Conservation (phyloP, 805 yeast species). For the Wickerhamia fluorescens region DNA sequence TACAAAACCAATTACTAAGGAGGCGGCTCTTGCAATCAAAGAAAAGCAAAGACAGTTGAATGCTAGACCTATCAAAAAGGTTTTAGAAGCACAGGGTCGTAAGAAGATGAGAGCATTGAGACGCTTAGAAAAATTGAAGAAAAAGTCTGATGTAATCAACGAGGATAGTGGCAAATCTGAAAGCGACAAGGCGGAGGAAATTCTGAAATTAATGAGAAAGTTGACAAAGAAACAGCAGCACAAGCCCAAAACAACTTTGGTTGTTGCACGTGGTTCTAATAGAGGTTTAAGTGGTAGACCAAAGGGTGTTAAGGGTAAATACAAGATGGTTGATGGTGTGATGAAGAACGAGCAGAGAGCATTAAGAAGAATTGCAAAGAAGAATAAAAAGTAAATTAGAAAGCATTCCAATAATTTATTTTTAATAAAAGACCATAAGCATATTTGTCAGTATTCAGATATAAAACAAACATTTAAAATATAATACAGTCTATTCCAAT, state of each 20-base stretch:
- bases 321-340: constrained; percentile 98
- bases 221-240: constrained; percentile 62
- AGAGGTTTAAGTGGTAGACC: constrained; percentile 92
- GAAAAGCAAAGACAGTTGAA: constrained; percentile 55
- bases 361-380: constrained; percentile 80
- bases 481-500: constrained; percentile 3
- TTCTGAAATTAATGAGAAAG: constrained; percentile 76
- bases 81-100: constrained; percentile 95
- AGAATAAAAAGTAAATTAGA: constrained; percentile 49
- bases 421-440: background rate
- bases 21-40: constrained; percentile 43
- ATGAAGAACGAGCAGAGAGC: constrained; percentile 97
- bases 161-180: constrained; percentile 86
- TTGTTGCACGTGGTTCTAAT: constrained; percentile 81
- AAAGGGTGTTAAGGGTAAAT: constrained; percentile 92
- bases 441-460: background rate
- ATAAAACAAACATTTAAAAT: background rate
- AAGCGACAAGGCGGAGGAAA: constrained; percentile 91
- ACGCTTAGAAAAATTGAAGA: constrained; percentile 80
- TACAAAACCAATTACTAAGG: constrained; percentile 90
- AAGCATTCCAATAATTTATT: background rate
- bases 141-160: constrained; percentile 85
- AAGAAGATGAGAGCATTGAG: constrained; percentile 89
- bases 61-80: constrained; percentile 98
- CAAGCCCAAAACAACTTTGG: constrained; percentile 81